phyloP scores from a whole-genome alignment of 2,329 filamentous ascomycete species.

The Rhytidhysteron rufulum region DNA sequence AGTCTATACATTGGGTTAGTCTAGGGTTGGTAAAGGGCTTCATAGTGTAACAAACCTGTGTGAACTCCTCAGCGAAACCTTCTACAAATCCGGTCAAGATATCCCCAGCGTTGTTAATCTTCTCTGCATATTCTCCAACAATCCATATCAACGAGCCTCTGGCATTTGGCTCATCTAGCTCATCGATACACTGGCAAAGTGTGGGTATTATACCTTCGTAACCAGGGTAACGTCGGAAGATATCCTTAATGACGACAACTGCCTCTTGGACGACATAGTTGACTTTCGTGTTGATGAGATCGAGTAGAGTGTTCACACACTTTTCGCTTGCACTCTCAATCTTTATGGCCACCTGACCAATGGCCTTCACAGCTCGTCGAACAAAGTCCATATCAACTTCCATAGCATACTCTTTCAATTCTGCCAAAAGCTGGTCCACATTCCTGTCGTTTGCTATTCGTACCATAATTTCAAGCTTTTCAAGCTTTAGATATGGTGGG shows the following conservation, averaged over 20 bases:
- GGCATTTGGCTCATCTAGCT: slow-evolving; percentile 90
- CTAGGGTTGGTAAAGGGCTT: background rate
- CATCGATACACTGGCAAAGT: slow-evolving; percentile 93
- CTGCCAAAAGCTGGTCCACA: slow-evolving; percentile 87
- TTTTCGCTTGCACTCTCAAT: slow-evolving; percentile 93
- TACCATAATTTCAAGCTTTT: slow-evolving; percentile 99
- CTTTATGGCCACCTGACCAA: slow-evolving; percentile 97
- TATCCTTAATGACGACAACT: slow-evolving; percentile 98
- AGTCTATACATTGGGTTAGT: slow-evolving; percentile 54
- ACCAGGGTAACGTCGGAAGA: slow-evolving; percentile 93
- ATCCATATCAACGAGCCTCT: slow-evolving; percentile 96
- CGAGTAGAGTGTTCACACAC: slow-evolving; percentile 88
- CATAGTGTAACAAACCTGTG: slow-evolving; percentile 60
- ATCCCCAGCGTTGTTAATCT: slow-evolving; percentile 97
- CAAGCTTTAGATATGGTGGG: slow-evolving; percentile 92
- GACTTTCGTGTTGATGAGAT: slow-evolving; percentile 94
- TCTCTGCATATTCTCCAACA: slow-evolving; percentile 97
- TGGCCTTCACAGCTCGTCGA: slow-evolving; percentile 87
- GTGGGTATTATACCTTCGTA: slow-evolving; percentile 98
- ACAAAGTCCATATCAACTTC: slow-evolving; percentile 99
- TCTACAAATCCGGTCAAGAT: slow-evolving; percentile 91
- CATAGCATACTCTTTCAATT: slow-evolving; percentile 94
- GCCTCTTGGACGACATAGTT: slow-evolving; percentile 99
- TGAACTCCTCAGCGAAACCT: slow-evolving; percentile 92
- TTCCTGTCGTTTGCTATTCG: slow-evolving; percentile 97